Base-by-base conservation (phyloP, 2,329 filamentous ascomycete genomes). In the Fusarium nelsonii region DNA sequence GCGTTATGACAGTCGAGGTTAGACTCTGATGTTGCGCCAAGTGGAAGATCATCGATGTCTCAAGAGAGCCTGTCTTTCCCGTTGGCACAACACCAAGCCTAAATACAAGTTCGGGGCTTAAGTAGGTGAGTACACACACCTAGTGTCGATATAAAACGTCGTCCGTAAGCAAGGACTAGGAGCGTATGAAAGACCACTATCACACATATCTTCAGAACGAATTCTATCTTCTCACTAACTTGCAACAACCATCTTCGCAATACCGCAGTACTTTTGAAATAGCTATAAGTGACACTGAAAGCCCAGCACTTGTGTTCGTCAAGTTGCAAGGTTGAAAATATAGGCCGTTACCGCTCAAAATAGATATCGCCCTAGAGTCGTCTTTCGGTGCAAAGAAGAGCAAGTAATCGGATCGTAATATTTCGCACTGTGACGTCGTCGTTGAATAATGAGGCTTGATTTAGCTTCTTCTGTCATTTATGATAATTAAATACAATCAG, bases 71-170 rank as follows among this genome's bases (percentile, higher is more conserved):
- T 37, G 41, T 59, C 36, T 56, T 36, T 18, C 8, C 32, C 18
- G 57, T 63, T 63, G 57, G 40, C 67, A 40, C 28, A 55, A 43
- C 39, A 41, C 51, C 48, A 33, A 55, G n/a, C 16, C 7, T 20
- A 28, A 12, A 26, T 43, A 43, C 34, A 62, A 43, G 58, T 45
- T 20, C n/a, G 41, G 10, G 41, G 36, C 44, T 48, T 33, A 26
- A 26, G 16, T 11, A 11, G 26, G 10, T 39, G 48, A 50, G 23
- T 33, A 34, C 41, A 30, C 20, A 40, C 41, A 44, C 26, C 32
- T 53, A 14, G 9, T 34, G 34, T 44, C 45, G 16, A 39, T 43
- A 20, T 37, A 52, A 37, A 58, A 9, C 43, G 36, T 32, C 26
- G 20, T 23, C n/a, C 11, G 49, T 26, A 16, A 30, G 16, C 20